Percentiles rank a stretch among this genome's conserved stretches.
These are phyloP conservation scores for Colletotrichum liriopes DNA, from an alignment of 2,329 filamentous ascomycete species.

Conservation along the genomic window DNA sequence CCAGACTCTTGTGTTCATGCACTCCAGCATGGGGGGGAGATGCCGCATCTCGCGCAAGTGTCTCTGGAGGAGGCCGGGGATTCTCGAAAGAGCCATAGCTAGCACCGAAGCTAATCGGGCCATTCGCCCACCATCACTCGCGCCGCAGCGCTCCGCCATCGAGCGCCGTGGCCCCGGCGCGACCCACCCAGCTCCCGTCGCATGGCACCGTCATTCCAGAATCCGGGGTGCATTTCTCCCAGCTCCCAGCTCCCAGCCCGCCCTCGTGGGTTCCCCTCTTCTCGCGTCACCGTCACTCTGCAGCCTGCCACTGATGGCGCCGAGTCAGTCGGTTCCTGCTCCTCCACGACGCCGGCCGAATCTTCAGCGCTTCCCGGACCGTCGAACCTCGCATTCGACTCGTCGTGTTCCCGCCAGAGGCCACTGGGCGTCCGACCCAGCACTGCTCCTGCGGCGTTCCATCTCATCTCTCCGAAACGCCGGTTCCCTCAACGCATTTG, in stretches of 20 bases:
- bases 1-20: constrained; percentile 30
- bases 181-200: constrained; percentile 4
- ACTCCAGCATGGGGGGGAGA: constrained; percentile 3
- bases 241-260: background rate
- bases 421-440: background rate
- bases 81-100: background rate
- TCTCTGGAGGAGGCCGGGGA: background rate
- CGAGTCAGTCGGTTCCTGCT: background rate
- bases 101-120: constrained; percentile 24
- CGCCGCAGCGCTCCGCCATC: constrained; percentile 9
- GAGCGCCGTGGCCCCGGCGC: constrained; percentile 6
- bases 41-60: background rate
- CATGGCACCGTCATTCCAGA: constrained; percentile 13
- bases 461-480: constrained; percentile 30
- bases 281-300: too few species aligned
- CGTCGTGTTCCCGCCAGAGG: background rate
- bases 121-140: constrained; percentile 9
- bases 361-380: background rate
- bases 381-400: background rate
- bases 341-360: background rate
- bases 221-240: constrained; percentile 26
- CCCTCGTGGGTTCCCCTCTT: background rate
- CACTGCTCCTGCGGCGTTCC: constrained; percentile 9
- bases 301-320: background rate
- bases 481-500: constrained; percentile 7